Evolutionary conservation across 108 stramenopile species (phyloP), one percentile per base, ranked within the genome.

Genomic region (Cyclotella sp.): DNA sequence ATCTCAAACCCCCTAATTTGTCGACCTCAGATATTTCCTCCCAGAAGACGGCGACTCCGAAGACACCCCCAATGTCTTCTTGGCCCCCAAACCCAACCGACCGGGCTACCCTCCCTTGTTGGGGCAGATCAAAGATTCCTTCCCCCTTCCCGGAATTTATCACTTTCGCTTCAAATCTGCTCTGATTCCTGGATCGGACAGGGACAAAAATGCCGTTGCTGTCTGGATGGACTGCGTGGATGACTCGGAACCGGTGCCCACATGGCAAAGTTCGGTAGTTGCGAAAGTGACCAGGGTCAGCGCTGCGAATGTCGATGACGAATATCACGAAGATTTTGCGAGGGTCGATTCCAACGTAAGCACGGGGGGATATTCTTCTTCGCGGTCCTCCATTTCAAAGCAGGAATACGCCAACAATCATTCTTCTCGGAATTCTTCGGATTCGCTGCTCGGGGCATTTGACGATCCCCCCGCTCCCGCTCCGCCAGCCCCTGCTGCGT

Each of bases 101-200:
- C 79, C 87, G 13, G 90, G 90, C 11, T 78, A 81, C 62, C 91
- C 95, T 45, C 95, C 95, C 0, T 77, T 92, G 22, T 86, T 98
- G 30, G 87, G 85, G 45, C 85, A 97, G 51, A 79, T 98, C 42
- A 89, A 84, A 76, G 79, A 85, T 61, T 71, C 93, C 75, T 98
- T 98, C 82, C 98, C 98, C 16, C 75, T 98, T 24, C 94, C 95
- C 11, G 98, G 98, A 57, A 85, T 80, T 14, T 98, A 96, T 81
- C 98, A 98, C 81, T 98, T 97, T 83, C 95, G 98, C 13, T 98
- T 98, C 90, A 97, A 97, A 87, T 92, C 85, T 68, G 88, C 95
- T 3, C 68, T 95, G 28, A 70, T 88, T 27, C 92, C 95, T 14
- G 95, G 95, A 26, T 78, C 81, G 1, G 95, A 95, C 73, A 83